A percentile compares a stretch with the other conserved stretches of the same genome.
phyloP scores from a whole-genome alignment of 495 filamentous ascomycete genomes.

The Penicillium paradoxum region DNA sequence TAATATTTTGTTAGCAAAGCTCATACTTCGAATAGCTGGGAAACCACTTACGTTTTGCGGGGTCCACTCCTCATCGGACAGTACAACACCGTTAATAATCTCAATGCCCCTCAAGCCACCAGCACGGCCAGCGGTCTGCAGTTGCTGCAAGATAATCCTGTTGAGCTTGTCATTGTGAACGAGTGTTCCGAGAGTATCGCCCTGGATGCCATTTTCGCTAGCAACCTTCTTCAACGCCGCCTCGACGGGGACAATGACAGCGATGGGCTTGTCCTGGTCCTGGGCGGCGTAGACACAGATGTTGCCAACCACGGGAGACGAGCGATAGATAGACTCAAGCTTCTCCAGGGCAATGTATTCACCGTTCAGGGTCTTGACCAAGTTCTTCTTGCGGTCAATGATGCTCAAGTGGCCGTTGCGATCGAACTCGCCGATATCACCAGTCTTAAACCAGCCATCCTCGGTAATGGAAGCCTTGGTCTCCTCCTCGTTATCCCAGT shows the following conservation, averaged over 20 bases:
- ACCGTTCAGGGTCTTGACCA: constrained; percentile 92
- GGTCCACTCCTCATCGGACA: constrained; percentile 97
- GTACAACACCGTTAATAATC: constrained; percentile 85
- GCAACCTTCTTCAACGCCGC: constrained; percentile 81
- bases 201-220: constrained; percentile 62
- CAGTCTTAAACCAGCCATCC: constrained; percentile 94
- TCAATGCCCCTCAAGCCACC: constrained; percentile 82
- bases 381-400: constrained; percentile 97
- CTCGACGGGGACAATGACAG: constrained; percentile 91
- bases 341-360: constrained; percentile 99
- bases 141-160: constrained; percentile 69
- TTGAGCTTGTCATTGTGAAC: constrained; percentile 82
- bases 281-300: constrained; percentile 90
- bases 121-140: constrained; percentile 68
- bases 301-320: constrained; percentile 78
- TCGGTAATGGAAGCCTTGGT: constrained; percentile 66
- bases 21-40: background rate
- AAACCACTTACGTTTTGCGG: constrained; percentile 77
- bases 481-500: constrained; percentile 80
- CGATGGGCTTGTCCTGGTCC: constrained; percentile 78
- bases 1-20: constrained; percentile 22
- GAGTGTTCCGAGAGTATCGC: constrained; percentile 67
- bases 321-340: constrained; percentile 92
- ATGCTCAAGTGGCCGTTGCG: constrained; percentile 73
- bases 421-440: constrained; percentile 91